Percentiles rank a stretch among this genome's conserved stretches.
These are phyloP conservation scores for Paxillus involutus DNA, from an alignment of 768 basidiomycete species.

Conservation along the genomic window DNA sequence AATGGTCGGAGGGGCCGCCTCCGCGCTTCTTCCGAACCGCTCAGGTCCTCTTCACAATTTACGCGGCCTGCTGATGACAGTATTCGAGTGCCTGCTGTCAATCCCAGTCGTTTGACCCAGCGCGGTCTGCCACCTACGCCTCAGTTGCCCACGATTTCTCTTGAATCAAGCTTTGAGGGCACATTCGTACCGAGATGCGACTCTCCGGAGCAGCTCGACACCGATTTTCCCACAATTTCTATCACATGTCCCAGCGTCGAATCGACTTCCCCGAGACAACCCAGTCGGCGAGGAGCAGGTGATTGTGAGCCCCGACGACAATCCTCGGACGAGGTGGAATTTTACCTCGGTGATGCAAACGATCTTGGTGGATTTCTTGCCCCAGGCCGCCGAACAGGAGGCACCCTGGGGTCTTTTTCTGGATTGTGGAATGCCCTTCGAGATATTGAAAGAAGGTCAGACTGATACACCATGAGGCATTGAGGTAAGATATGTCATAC, in stretches of 20 bases:
- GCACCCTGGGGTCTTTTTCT: neutral
- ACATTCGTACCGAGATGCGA: slow-evolving; percentile 20
- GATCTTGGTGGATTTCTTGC: neutral
- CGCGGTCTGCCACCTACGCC: neutral
- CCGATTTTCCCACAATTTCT: neutral
- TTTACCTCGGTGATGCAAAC: too few species aligned
- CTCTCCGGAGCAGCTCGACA: slow-evolving; percentile 18
- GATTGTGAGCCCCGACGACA: neutral
- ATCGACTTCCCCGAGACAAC: neutral
- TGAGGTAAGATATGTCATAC: neutral
- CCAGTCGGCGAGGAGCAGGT: neutral
- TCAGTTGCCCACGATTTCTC: neutral
- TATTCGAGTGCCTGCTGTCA: neutral
- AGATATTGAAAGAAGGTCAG: neutral
- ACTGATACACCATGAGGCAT: too few species aligned
- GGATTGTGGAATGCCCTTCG: neutral
- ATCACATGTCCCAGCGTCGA: neutral
- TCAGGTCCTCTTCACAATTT: neutral
- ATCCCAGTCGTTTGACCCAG: neutral
- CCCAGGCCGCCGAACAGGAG: neutral
- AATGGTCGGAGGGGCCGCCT: neutral
- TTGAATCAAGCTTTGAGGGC: slow-evolving; percentile 2
- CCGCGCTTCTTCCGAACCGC: neutral
- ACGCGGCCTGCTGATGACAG: neutral
- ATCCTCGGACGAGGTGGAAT: neutral